These are phyloP conservation scores for Gracilaria caudata DNA, from an alignment of 23 red algal species.

Conservation along the genomic window DNA sequence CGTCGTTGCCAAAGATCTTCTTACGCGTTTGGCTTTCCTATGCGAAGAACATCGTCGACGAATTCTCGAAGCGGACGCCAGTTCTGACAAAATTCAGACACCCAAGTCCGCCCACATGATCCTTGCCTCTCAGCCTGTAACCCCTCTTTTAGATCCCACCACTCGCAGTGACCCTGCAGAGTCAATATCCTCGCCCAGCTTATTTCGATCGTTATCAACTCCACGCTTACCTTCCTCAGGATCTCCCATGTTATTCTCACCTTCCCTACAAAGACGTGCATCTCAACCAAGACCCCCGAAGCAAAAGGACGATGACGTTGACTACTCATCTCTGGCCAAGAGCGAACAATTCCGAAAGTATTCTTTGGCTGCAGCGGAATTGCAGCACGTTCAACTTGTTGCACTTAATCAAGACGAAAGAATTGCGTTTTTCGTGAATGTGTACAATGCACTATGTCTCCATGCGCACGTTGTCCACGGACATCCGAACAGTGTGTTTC, in stretches of 20 bases:
- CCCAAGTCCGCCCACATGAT: background rate
- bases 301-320: slow-evolving; percentile 69
- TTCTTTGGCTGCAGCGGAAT: slow-evolving; percentile 80
- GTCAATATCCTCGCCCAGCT: background rate
- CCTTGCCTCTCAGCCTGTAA: slow-evolving; percentile 3
- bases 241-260: slow-evolving; percentile 7
- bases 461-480: slow-evolving; percentile 91
- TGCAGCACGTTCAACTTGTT: slow-evolving; percentile 87
- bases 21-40: slow-evolving; percentile 86
- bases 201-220: slow-evolving; percentile 17
- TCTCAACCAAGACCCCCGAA: background rate
- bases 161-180: background rate
- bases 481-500: slow-evolving; percentile 74
- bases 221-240: background rate
- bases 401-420: slow-evolving; percentile 84
- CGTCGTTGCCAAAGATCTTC: slow-evolving; percentile 81
- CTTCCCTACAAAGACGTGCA: slow-evolving; percentile 2
- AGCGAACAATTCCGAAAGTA: slow-evolving; percentile 89
- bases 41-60: slow-evolving; percentile 90
- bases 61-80: slow-evolving; percentile 44
- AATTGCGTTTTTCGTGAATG: slow-evolving; percentile 95
- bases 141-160: slow-evolving; percentile 13
- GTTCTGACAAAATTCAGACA: background rate
- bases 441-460: slow-evolving; percentile 96
- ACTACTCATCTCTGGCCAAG: slow-evolving; percentile 76